Evolutionary conservation across 192 early-diverging fungal species (phyloP).

Genomic region (Gaertneriomyces semiglobifer): DNA sequence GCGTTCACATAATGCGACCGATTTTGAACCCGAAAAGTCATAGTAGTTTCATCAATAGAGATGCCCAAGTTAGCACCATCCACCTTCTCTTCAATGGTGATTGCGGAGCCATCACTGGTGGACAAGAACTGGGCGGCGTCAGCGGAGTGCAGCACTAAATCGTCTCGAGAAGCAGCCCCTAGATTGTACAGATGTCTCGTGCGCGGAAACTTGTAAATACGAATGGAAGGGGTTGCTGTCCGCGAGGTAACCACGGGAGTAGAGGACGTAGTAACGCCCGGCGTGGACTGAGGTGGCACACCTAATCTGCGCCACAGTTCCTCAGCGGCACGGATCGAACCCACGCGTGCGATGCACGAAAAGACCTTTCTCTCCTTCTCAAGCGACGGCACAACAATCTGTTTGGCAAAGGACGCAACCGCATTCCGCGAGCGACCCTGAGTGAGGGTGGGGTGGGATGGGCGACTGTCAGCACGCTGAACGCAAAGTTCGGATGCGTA

Average conservation of each 20-base stretch:
- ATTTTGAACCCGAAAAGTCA: slow-evolving; percentile 37
- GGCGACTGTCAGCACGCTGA: slow-evolving; percentile 23
- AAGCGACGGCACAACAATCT: slow-evolving; percentile 9
- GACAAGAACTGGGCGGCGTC: slow-evolving; percentile 22
- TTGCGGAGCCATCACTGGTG: slow-evolving; percentile 2
- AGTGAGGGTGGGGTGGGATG: slow-evolving; percentile 36
- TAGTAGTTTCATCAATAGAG: slow-evolving; percentile 16
- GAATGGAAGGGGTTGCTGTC: neutral
- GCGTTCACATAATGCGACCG: slow-evolving; percentile 39
- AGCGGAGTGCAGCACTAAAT: slow-evolving; percentile 31
- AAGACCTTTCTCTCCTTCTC: slow-evolving; percentile 20
- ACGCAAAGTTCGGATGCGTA: slow-evolving; percentile 25
- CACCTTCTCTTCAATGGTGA: slow-evolving; percentile 49
- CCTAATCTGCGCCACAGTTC: neutral
- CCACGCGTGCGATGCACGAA: slow-evolving; percentile 4
- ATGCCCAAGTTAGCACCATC: slow-evolving; percentile 52
- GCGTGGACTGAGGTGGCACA: neutral
- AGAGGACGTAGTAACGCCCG: too few species aligned
- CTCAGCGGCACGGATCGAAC: slow-evolving; percentile 1
- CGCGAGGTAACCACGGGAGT: too few species aligned
- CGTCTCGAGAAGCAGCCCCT: slow-evolving; percentile 40
- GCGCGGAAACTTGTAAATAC: slow-evolving; percentile 42
- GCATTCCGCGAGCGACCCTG: slow-evolving; percentile 23
- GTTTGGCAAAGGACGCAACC: slow-evolving; percentile 23
- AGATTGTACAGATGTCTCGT: slow-evolving; percentile 43